Evolutionary conservation across 331 rosid genomes (phyloP).

Genomic region (Spiraea crenata): DNA sequence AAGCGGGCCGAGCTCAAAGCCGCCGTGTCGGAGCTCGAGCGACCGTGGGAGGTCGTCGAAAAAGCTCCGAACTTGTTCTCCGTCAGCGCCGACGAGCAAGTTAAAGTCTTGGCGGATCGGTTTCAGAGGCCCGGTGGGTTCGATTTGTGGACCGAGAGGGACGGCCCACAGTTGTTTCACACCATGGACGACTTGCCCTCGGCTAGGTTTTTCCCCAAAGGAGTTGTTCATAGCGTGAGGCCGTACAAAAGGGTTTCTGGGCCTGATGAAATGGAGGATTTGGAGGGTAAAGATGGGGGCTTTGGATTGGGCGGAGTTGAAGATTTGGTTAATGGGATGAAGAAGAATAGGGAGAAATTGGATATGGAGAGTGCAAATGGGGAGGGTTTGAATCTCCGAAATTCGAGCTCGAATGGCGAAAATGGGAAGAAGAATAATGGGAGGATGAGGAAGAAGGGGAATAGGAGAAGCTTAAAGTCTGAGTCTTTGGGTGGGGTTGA

Average conservation of each 20-base stretch:
- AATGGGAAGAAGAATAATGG: slow-evolving; percentile 30
- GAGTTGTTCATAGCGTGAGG: slow-evolving; percentile 80
- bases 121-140: slow-evolving; percentile 90
- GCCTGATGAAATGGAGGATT: slow-evolving; percentile 31
- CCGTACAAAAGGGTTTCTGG: slow-evolving; percentile 56
- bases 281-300: slow-evolving; percentile 24
- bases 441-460: slow-evolving; percentile 31
- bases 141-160: slow-evolving; percentile 76
- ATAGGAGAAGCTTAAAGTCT: slow-evolving; percentile 26
- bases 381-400: slow-evolving; percentile 21
- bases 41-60: slow-evolving; percentile 88
- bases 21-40: slow-evolving; percentile 80
- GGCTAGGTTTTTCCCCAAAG: slow-evolving; percentile 86
- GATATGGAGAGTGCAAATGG: slow-evolving; percentile 13
- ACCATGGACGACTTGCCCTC: slow-evolving; percentile 79
- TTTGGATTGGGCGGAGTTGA: neutral
- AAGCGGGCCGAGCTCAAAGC: slow-evolving; percentile 88
- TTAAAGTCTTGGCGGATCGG: slow-evolving; percentile 88
- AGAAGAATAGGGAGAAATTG: neutral
- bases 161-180: slow-evolving; percentile 76
- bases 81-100: slow-evolving; percentile 75
- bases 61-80: slow-evolving; percentile 70
- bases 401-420: slow-evolving; percentile 4
- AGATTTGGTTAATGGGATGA: slow-evolving; percentile 18
- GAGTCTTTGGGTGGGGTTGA: slow-evolving; percentile 33